Evolutionary conservation across 495 filamentous ascomycete genomes (phyloP).

Genomic region (Xylona heveae): DNA sequence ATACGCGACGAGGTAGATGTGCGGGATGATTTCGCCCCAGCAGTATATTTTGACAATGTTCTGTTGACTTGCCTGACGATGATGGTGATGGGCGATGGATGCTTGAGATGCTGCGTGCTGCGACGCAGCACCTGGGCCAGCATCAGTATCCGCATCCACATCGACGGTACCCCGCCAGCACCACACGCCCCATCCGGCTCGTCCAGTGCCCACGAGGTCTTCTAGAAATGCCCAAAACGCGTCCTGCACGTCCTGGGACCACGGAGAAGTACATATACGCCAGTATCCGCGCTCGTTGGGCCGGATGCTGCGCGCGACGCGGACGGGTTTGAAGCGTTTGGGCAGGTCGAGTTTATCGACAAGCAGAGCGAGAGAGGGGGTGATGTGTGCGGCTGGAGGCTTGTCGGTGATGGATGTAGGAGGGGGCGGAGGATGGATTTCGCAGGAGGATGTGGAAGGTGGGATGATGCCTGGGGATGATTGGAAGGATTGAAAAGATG

Average conservation of each 20-base stretch:
- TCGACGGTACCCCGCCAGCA: constrained; percentile 9
- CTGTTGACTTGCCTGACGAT: not conserved
- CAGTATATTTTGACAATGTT: constrained; percentile 33
- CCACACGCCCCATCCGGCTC: constrained; percentile 49
- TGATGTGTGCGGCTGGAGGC: constrained; percentile 22
- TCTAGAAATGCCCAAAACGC: constrained; percentile 40
- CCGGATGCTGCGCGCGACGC: constrained; percentile 26
- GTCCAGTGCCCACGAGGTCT: constrained; percentile 31
- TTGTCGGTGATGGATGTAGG: constrained; percentile 1
- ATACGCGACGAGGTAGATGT: constrained; percentile 44
- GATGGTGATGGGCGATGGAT: too few species aligned
- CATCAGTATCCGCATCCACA: too few species aligned
- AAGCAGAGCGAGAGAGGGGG: constrained; percentile 29
- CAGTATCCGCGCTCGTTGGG: constrained; percentile 48
- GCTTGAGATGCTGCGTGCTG: too few species aligned
- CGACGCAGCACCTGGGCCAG: not conserved
- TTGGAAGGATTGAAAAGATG: not conserved
- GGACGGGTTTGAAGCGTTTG: constrained; percentile 27
- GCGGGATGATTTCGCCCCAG: constrained; percentile 38
- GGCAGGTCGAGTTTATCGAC: constrained; percentile 25
- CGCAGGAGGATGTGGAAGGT: constrained; percentile 7
- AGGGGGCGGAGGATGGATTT: constrained; percentile 6
- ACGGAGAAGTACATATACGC: constrained; percentile 28
- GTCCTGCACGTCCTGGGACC: constrained; percentile 16
- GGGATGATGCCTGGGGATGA: too few species aligned